phyloP scores from a whole-genome alignment of 2,329 filamentous ascomycete genomes.

The Orbilia ellipsospora region DNA sequence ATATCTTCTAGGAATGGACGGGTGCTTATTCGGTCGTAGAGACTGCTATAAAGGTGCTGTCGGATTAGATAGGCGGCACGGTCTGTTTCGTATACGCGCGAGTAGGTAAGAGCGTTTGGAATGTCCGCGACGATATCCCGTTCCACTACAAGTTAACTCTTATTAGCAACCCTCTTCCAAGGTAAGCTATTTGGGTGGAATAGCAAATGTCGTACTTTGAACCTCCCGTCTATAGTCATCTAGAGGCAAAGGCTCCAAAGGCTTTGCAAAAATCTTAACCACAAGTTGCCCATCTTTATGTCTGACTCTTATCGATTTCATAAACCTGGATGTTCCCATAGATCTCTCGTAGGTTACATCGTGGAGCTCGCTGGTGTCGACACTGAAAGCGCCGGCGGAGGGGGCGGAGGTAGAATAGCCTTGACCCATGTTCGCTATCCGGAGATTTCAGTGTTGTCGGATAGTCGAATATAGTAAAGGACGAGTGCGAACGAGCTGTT shows the following conservation, averaged over 20 bases:
- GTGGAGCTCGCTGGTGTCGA: constrained; percentile 90
- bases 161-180: constrained; percentile 52
- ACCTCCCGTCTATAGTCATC: constrained; percentile 81
- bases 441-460: constrained; percentile 57
- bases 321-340: constrained; percentile 89
- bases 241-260: constrained; percentile 77
- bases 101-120: constrained; percentile 89
- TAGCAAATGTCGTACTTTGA: constrained; percentile 68
- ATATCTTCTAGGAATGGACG: constrained; percentile 96
- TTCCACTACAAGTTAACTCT: constrained; percentile 71
- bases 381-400: constrained; percentile 74
- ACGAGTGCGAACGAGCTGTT: constrained; percentile 44
- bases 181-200: not conserved
- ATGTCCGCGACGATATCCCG: constrained; percentile 81
- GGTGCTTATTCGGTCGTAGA: constrained; percentile 97
- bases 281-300: constrained; percentile 91
- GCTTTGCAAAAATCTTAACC: constrained; percentile 94
- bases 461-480: constrained; percentile 53
- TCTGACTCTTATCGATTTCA: constrained; percentile 93
- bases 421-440: constrained; percentile 78
- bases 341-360: constrained; percentile 93
- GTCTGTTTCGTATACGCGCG: constrained; percentile 89
- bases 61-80: constrained; percentile 92
- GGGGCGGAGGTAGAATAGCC: constrained; percentile 78
- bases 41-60: constrained; percentile 93